These are phyloP conservation scores for Glonium stellatum DNA, from an alignment of 495 filamentous ascomycete species.

Conservation along the genomic window DNA sequence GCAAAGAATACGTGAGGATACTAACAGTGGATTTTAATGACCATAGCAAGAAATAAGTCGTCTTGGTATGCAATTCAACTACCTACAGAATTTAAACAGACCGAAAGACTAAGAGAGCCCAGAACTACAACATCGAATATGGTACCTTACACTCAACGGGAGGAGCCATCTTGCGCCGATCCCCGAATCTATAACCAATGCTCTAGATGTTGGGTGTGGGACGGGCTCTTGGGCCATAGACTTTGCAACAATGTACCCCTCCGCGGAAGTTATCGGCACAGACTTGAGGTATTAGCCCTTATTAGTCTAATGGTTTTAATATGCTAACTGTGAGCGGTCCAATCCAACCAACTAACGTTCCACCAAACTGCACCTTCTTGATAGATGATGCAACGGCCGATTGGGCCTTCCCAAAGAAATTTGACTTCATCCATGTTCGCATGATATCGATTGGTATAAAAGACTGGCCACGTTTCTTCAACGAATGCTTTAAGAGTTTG, in stretches of 20 bases:
- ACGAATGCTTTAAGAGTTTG: slow-evolving; percentile 16
- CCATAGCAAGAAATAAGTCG: slow-evolving; percentile 8
- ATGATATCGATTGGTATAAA: slow-evolving; percentile 17
- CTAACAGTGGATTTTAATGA: background rate
- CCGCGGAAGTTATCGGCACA: slow-evolving; percentile 25
- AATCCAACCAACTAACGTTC: slow-evolving; percentile 31
- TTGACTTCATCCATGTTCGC: slow-evolving; percentile 33
- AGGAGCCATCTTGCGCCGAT: slow-evolving; percentile 24
- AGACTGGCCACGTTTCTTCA: slow-evolving; percentile 24
- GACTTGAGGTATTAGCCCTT: slow-evolving; percentile 16
- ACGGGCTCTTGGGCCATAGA: slow-evolving; percentile 24
- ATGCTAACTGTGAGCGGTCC: slow-evolving; percentile 4
- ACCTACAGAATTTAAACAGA: background rate
- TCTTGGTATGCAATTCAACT: slow-evolving; percentile 22
- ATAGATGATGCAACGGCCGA: slow-evolving; percentile 30
- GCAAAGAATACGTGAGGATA: background rate
- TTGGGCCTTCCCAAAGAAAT: slow-evolving; percentile 27
- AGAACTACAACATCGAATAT: slow-evolving; percentile 1
- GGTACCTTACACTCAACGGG: slow-evolving; percentile 4
- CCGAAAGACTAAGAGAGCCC: background rate
- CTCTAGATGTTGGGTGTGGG: slow-evolving; percentile 26
- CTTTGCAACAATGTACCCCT: slow-evolving; percentile 19
- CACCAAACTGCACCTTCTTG: slow-evolving; percentile 32
- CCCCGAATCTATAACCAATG: slow-evolving; percentile 6
- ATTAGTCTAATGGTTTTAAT: too few relatives aligned